Evolutionary conservation across 352 stramenopile species (phyloP).

Genomic region (Phytophthora uliginosa): DNA sequence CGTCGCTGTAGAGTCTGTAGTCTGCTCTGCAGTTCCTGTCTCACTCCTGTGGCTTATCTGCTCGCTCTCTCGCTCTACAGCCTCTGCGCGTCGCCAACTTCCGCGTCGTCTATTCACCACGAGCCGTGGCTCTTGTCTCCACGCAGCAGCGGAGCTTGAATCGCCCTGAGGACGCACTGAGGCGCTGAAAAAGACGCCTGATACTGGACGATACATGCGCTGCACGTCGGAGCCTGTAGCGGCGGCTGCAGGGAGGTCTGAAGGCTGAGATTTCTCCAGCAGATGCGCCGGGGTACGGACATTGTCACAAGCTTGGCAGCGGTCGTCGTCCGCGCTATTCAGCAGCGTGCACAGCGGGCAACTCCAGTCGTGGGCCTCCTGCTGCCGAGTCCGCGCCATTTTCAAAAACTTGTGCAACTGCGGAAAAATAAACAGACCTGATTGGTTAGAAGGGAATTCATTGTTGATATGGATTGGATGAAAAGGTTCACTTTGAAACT

Average conservation of each 20-base stretch:
- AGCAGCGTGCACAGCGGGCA: conserved; percentile 78
- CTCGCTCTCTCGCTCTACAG: conserved; percentile 7
- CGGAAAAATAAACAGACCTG: conserved; percentile 12
- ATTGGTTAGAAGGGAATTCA: not conserved
- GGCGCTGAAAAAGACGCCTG: conserved; percentile 60
- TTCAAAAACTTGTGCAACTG: conserved; percentile 21
- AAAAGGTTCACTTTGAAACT: conserved; percentile 12
- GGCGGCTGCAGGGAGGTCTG: conserved; percentile 5
- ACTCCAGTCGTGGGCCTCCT: conserved; percentile 56
- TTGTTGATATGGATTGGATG: not conserved
- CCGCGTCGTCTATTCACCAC: conserved; percentile 43
- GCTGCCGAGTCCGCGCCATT: conserved; percentile 43
- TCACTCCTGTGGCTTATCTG: conserved; percentile 13
- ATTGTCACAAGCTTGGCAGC: conserved; percentile 68
- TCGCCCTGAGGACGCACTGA: conserved; percentile 3
- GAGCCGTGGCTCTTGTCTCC: conserved; percentile 48
- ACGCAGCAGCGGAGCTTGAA: conserved; percentile 10
- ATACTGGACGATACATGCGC: conserved; percentile 22
- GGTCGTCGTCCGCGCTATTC: conserved; percentile 54
- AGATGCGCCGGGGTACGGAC: conserved; percentile 26
- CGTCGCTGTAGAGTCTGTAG: conserved; percentile 2
- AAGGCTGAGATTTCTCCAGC: conserved; percentile 2
- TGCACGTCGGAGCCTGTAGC: conserved; percentile 16
- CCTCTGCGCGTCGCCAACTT: conserved; percentile 4
- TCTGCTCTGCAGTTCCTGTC: conserved; percentile 2